Base-by-base conservation (phyloP, 768 basidiomycete genomes). In the Mycena vitilis region DNA sequence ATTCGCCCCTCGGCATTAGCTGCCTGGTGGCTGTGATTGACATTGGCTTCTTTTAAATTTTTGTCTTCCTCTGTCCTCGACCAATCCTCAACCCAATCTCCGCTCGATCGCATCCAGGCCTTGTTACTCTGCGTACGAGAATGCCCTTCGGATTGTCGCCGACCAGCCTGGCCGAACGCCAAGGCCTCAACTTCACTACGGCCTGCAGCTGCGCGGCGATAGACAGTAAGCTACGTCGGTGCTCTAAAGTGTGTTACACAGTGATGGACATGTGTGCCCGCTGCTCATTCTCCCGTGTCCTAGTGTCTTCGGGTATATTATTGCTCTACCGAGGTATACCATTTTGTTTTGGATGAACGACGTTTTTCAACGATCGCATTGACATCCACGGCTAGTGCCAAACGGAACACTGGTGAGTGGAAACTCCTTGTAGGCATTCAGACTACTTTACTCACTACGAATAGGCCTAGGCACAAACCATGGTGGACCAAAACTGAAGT, bases 281-380 rank as follows among this genome's bases (percentile, higher is more conserved):
- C 30, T 5, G 3, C 30, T 30, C 18, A 3, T 38, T 25, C 23
- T 18, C 15, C 8, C 0, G 15, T 8, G 11, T 61, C 10, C 51
- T 45, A 63, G 62, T 63, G 62, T 38, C 55, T 48, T 13, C 18
- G 44, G 0, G 53, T 23, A 13, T 63, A n/a, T 16, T 63, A 63
- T 16, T 63, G 62, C 30, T 63, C 62, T 9, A 45, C 53, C 22
- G 44, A 47, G 45, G 62, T 63, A 23, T 15, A 30, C 30, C 0
- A 22, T 23, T 16, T 6, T 34, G 37, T 59, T 1, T 8, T 4
- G 30, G 18, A 1, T 6, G 8, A 18, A 2, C 34, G 6, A n/a
- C 11, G 25, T 13, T 16, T 6, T 22, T 51, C 22, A 2, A 30
- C 51, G 12, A 5, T 10, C 45, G 22, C 34, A 60, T 20, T 4